Percentiles rank a stretch among this genome's conserved stretches.
These are phyloP conservation scores for Asclepias syriaca DNA, from an alignment of 257 asterid species.

Conservation along the genomic window DNA sequence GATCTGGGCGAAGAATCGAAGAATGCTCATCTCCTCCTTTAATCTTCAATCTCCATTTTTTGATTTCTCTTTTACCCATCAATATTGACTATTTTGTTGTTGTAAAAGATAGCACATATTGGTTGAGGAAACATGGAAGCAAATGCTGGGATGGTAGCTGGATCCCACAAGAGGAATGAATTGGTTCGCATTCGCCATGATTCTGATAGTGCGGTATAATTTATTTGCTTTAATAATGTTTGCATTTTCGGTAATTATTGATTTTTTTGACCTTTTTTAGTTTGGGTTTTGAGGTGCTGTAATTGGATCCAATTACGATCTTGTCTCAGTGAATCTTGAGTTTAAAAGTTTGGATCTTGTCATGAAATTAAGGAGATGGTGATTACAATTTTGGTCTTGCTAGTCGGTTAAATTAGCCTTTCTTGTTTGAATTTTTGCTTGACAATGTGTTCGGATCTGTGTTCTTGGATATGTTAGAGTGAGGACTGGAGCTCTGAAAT, in stretches of 20 bases:
- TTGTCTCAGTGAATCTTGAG: conserved; percentile 3
- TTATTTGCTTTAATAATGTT: conserved; percentile 2
- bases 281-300: background rate
- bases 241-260: conserved; percentile 9
- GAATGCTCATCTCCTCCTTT: conserved; percentile 18
- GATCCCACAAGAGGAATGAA: conserved; percentile 75
- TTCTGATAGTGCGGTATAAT: conserved; percentile 70
- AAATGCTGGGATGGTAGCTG: conserved; percentile 80
- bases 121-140: conserved; percentile 53
- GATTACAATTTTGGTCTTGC: conserved; percentile 11
- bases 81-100: conserved; percentile 5
- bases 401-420: conserved; percentile 9
- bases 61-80: background rate
- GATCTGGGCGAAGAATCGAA: conserved; percentile 23
- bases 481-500: conserved; percentile 13
- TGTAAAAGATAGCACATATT: background rate
- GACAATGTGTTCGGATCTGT: conserved; percentile 19
- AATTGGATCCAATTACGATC: conserved; percentile 35
- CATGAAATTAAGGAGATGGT: conserved; percentile 11
- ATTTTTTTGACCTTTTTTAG: too few relatives aligned
- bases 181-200: conserved; percentile 63
- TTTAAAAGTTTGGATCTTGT: conserved; percentile 15
- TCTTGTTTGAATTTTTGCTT: conserved; percentile 2
- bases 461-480: conserved; percentile 9
- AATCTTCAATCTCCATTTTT: background rate